Conservation (phyloP, 1,284 basidiomycete species). For the Cutaneotrichosporon cyanovorans region DNA sequence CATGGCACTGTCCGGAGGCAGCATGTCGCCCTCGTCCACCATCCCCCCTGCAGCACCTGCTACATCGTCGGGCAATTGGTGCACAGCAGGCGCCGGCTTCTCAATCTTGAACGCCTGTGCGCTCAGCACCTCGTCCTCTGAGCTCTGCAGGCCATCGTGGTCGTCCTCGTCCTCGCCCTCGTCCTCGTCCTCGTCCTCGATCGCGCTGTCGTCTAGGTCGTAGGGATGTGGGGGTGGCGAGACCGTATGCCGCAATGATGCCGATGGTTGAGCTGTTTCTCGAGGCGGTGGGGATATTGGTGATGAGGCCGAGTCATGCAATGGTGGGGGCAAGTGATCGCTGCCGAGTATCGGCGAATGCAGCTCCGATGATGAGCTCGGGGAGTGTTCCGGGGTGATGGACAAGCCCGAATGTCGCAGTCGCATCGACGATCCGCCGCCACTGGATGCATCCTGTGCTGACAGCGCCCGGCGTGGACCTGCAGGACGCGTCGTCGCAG, state of each 20-base stretch:
- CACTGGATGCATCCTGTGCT: constrained; percentile 9
- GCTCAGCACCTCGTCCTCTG: background rate
- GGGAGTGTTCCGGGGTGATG: too few species aligned
- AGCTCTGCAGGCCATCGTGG: too few species aligned
- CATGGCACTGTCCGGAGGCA: constrained; percentile 22
- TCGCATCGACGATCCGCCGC: background rate
- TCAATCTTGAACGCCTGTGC: background rate
- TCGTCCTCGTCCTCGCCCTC: background rate
- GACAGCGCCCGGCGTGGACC: constrained; percentile 10
- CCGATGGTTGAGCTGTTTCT: background rate
- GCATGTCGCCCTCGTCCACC: constrained; percentile 38
- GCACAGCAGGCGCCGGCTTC: background rate
- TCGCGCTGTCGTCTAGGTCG: constrained; percentile 8
- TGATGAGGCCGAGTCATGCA: too few species aligned
- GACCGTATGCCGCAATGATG: background rate
- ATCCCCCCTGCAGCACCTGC: constrained; percentile 5
- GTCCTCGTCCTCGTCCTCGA: constrained; percentile 12
- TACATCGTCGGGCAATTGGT: background rate
- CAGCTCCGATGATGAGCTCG: too few species aligned
- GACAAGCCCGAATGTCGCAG: too few species aligned
- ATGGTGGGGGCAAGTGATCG: too few species aligned
- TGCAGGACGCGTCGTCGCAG: background rate
- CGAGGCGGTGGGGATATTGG: too few species aligned
- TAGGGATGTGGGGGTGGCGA: background rate
- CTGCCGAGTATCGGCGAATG: too few species aligned